Evolutionary conservation across 1,284 basidiomycete species (phyloP), one percentile per base, ranked within the genome.

Genomic region (Ganoderma meredithae): DNA sequence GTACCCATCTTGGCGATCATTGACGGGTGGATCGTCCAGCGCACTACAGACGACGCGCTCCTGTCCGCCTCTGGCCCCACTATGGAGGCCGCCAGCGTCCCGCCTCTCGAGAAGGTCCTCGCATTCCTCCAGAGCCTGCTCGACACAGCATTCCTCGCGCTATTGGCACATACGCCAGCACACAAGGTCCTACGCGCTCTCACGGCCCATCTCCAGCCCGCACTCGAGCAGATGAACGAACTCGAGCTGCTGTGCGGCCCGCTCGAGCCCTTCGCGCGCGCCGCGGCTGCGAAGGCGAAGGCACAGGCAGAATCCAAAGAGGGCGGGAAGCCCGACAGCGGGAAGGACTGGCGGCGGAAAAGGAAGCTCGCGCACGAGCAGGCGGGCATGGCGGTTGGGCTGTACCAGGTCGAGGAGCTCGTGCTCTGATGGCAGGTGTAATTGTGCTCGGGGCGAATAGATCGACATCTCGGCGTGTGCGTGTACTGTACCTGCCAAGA

Each of bases 371-470:
- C 81, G 15, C 83, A 83, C 62, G 86, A 89, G 70, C 85, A 85
- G 71, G 83, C 83, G 36, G 82, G 80, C 49, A 80, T 88, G 70
- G 82, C 82, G 44, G 81, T 93, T 65, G 90, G 90, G 36, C 73
- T 88, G 71, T 93, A 94, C 77, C 88, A 87, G 76, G 74, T 93
- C 69, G 92, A 94, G 73, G 90, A 92, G 74, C 81, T 93, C 68
- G 81, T 86, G 55, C 75, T 92, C 69, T 44, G 19, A 44, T 8
- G 19, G 19, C 91, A 66, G 52, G 3, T 39, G 33, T 5, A 10
- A 6, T 33, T 33, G 10, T 22, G n/a, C n/a, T 13, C 17, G 15
- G n/a, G 22, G 53, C 53, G 53, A 31, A 9, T 36, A 10, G 22
- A 12, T 52, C 22, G 47, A 36, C 56, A 36, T 36, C 3, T 59